Evolutionary conservation across 2,329 filamentous ascomycete species (phyloP).

Genomic region (Aspergillus jensenii): DNA sequence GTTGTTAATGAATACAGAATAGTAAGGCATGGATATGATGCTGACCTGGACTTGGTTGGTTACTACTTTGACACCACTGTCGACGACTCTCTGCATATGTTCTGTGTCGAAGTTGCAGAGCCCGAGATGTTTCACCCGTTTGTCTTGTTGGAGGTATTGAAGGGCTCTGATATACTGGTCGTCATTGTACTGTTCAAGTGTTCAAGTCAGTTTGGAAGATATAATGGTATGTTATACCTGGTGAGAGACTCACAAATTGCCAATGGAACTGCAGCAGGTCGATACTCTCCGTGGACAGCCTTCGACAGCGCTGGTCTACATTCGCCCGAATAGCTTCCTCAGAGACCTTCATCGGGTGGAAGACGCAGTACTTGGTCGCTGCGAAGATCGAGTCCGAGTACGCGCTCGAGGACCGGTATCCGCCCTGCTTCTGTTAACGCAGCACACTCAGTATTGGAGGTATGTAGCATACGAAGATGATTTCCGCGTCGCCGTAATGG

Average conservation of each 20-base stretch:
- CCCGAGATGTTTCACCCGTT: not conserved
- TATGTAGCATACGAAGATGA: not conserved
- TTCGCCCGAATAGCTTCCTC: not conserved
- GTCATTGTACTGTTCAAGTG: not conserved
- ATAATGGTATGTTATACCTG: too few relatives aligned
- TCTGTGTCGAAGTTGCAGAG: slow-evolving; percentile 4
- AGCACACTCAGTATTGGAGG: not conserved
- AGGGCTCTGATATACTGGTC: not conserved
- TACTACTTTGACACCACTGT: not conserved
- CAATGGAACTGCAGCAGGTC: slow-evolving; percentile 1
- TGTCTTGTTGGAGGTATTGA: not conserved
- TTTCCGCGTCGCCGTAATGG: slow-evolving; percentile 6
- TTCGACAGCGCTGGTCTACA: not conserved
- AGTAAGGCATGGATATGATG: not conserved
- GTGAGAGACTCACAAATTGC: not conserved
- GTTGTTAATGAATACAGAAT: not conserved
- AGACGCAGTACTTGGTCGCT: slow-evolving; percentile 1
- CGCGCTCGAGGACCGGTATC: not conserved
- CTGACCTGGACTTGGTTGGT: slow-evolving; percentile 1
- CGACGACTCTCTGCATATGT: not conserved
- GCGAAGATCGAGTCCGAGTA: not conserved
- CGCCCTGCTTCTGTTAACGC: not conserved
- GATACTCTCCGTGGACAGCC: not conserved
- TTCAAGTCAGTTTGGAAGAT: too few relatives aligned
- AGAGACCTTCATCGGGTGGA: not conserved